Conservation (phyloP, 2,329 filamentous ascomycete species). For the Dendryphion nanum region DNA sequence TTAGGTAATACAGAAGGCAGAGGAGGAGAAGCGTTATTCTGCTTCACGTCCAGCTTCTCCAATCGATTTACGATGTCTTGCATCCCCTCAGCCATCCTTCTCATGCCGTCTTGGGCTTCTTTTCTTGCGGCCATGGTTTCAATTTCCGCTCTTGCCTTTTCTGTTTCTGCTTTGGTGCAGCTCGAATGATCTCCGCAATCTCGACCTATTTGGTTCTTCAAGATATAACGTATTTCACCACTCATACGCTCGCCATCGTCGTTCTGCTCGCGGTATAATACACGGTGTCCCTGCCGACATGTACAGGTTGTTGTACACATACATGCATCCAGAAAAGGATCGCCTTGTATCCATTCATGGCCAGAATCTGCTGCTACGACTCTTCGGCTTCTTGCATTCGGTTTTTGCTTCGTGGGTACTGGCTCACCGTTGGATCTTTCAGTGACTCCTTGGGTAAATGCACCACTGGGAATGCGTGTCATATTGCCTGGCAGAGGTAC, state of each 20-base stretch:
- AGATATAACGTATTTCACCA: constrained; percentile 2
- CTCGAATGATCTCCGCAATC: constrained; percentile 25
- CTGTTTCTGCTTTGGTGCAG: constrained; percentile 5
- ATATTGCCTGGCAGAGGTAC: no score
- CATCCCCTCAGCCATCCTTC: not conserved
- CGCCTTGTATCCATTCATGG: constrained; percentile 20
- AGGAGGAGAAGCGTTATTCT: not conserved
- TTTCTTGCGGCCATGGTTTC: not conserved
- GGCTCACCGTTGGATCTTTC: no score
- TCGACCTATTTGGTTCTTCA: constrained; percentile 22
- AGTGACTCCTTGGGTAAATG: no score
- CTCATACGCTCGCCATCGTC: not conserved
- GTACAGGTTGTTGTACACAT: constrained; percentile 26
- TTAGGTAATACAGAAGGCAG: no score
- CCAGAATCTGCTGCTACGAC: no score
- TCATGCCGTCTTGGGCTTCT: not conserved
- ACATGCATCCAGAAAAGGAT: constrained; percentile 29
- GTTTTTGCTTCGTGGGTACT: no score
- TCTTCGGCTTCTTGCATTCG: no score
- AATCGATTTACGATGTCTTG: not conserved
- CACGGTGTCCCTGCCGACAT: constrained; percentile 27
- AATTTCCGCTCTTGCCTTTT: not conserved
- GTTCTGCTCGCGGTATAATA: constrained; percentile 15
- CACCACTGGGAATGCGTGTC: no score
- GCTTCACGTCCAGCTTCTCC: not conserved